Base-by-base conservation (phyloP, 1,284 basidiomycete species). In the Sanghuangporus sanghuang region DNA sequence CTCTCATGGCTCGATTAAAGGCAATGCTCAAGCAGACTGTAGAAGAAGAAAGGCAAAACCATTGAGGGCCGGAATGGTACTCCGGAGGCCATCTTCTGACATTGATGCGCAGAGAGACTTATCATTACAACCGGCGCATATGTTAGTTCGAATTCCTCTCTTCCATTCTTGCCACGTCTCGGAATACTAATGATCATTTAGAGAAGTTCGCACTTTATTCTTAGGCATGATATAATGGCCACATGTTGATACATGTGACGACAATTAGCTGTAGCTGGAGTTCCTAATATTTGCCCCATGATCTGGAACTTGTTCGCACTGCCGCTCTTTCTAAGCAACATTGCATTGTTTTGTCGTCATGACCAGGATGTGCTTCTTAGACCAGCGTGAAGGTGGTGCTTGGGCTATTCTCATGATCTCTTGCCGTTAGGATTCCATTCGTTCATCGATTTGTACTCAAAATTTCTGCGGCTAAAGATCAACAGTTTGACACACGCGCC, bases 1-100 rank as follows among this genome's bases (percentile, higher is more conserved):
- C 87, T 2, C 76, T 90, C 32, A 32, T 61, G 54, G 59, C 52
- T 8, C 48, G 35, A n/a, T 27, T 64, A 38, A 64, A 61, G 38
- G 23, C 18, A 14, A 23, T 40, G 21, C 50, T 64, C 16, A 18
- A 56, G 16, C 46, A 54, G 14, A 27, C 49, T 36, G n/a, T 18
- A 56, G 48, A 62, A 56, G 61, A 57, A 12, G 55, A 62, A 55
- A 57, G 36, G 48, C n/a, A 60, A 52, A 40, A 40, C 27, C 16
- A 54, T 54, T 54, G 53, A 54, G 14, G 36, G 5, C 53, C 53
- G 53, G 53, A 1, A 54, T 38, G n/a, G 35, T 46, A 7, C 44
- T 14, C 44, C 44, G 44, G 7, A 32, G 27, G 27, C 2, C 16
- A 46, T 46, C 16, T 46, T 46, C 8, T 46, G 44, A 46, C 44